phyloP scores from a whole-genome alignment of 2,329 filamentous ascomycete genomes.

The Orbilia ellipsospora region DNA sequence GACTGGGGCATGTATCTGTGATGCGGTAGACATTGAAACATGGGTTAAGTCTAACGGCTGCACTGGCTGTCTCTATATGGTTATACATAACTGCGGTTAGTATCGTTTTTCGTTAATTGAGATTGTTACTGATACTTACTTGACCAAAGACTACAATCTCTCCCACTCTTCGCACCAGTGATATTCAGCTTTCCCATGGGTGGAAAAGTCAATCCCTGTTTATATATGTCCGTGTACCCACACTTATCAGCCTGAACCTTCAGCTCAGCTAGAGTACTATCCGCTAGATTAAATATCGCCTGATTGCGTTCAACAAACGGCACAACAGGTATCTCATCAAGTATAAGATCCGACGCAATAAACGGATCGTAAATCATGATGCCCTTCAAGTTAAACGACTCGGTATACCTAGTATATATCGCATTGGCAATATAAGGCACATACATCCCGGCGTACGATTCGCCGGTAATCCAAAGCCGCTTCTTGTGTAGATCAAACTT shows the following conservation, averaged over 20 bases:
- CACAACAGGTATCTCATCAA: constrained; percentile 66
- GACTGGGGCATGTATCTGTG: constrained; percentile 68
- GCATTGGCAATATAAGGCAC: constrained; percentile 69
- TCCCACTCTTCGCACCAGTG: constrained; percentile 54
- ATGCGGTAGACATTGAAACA: constrained; percentile 84
- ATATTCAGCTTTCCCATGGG: constrained; percentile 71
- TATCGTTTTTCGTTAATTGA: background rate
- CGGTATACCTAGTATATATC: constrained; percentile 68
- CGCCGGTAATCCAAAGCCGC: constrained; percentile 79
- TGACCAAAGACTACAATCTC: too few relatives aligned
- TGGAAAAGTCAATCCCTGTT: constrained; percentile 75
- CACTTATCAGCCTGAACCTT: constrained; percentile 69
- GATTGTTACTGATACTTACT: background rate
- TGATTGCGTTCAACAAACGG: constrained; percentile 72
- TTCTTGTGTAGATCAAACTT: constrained; percentile 74
- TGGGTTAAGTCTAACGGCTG: constrained; percentile 72
- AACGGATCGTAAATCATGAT: constrained; percentile 78
- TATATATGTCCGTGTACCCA: constrained; percentile 71
- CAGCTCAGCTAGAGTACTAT: constrained; percentile 69
- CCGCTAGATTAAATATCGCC: constrained; percentile 73
- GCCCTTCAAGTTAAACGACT: constrained; percentile 72
- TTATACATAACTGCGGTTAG: background rate
- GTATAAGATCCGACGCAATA: constrained; percentile 64
- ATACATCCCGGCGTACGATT: constrained; percentile 73
- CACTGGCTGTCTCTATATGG: constrained; percentile 66